Evolutionary conservation across 108 stramenopile genomes (phyloP), one percentile per base, ranked within the genome.

Genomic region (Schizochytrium sp.): DNA sequence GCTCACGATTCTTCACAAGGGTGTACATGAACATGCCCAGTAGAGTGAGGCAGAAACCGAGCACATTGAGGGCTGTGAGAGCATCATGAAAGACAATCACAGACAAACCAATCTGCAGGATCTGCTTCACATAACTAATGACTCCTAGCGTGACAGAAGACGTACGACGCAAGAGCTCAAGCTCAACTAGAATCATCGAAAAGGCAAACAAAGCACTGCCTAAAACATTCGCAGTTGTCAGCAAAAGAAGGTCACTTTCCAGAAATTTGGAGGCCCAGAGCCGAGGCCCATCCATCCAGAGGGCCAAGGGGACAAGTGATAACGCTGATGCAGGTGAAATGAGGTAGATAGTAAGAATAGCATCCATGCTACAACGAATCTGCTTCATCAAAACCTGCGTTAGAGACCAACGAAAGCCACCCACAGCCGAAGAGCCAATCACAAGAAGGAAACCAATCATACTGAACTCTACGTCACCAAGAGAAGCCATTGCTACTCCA

Each of bases 361-460:
- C 87, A 44, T 83, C 76, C 5, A 83, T 47, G 47, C 55, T 38
- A 40, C 87, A 72, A 4, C 44, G 90, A 69, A 55, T 90, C 2
- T 69, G 57, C 40, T 41, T 90, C 90, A 61, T 72, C 15, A 90
- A 69, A 10, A 89, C 46, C 88, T 90, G 90, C 5, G 88, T 60
- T 8, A 88, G 88, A 0, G 61, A 59, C 90, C 90, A 90, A 17
- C 90, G 60, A 38, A 90, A 88, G 45, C 90, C 90, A 7, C 90
- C 87, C 7, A 57, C 88, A 0, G 83, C 73, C 7, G 88, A 40
- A 12, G 89, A 57, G 38, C 83, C 83, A 42, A 90, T 12, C 44
- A 87, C 88, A 19, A 90, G 64, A 8, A 45, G 42, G 4, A 90
- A 60, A 12, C 87, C 90, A 40, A 61, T 61, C 2, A 10, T 10